These are phyloP conservation scores for Talaromyces liani DNA, from an alignment of 495 filamentous ascomycete genomes.

Conservation along the genomic window DNA sequence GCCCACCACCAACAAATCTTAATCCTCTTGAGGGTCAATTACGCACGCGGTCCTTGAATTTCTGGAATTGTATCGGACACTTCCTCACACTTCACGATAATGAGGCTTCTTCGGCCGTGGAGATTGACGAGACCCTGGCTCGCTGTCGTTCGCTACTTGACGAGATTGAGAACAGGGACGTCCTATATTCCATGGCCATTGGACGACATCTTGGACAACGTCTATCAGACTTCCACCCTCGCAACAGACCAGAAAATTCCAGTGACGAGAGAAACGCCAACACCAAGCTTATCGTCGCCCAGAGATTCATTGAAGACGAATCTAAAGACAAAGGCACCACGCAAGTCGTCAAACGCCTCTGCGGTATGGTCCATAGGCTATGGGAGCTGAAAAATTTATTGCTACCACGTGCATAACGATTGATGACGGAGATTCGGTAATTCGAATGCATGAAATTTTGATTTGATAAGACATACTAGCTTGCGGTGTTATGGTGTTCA, in stretches of 20 bases:
- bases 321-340: conserved; percentile 64
- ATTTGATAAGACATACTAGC: conserved; percentile 1
- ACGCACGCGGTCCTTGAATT: conserved; percentile 59
- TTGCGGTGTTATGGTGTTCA: conserved; percentile 7
- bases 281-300: conserved; percentile 69
- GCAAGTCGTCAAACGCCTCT: conserved; percentile 71
- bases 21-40: conserved; percentile 41
- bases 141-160: conserved; percentile 62
- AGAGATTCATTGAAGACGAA: conserved; percentile 73
- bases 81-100: conserved; percentile 64
- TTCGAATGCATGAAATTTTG: background rate
- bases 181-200: conserved; percentile 81
- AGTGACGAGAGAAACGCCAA: conserved; percentile 64
- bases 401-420: background rate
- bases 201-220: conserved; percentile 64
- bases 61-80: conserved; percentile 70
- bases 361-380: conserved; percentile 59
- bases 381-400: conserved; percentile 25
- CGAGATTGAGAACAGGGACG: conserved; percentile 80
- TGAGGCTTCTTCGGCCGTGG: conserved; percentile 45
- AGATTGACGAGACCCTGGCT: conserved; percentile 56
- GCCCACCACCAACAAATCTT: conserved; percentile 30
- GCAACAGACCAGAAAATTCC: conserved; percentile 47
- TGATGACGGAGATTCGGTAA: background rate
- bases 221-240: conserved; percentile 52